phyloP scores from a whole-genome alignment of 345 rosid species.

The Dipteronia sinensis region DNA sequence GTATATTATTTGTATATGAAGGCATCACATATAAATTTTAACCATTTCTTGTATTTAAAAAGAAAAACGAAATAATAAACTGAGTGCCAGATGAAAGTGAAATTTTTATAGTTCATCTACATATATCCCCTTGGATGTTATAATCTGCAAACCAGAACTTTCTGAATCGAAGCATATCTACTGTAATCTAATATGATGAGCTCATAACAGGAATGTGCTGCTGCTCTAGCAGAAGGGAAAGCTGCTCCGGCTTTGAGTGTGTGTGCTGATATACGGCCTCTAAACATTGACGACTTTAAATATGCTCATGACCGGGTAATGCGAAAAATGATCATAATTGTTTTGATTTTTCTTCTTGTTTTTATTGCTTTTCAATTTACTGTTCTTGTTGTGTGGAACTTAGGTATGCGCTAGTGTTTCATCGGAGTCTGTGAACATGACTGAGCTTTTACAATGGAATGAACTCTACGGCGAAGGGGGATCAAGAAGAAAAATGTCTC shows the following conservation, averaged over 20 bases:
- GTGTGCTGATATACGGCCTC: constrained; percentile 68
- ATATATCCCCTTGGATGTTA: background rate
- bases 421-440: constrained; percentile 83
- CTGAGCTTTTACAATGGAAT: constrained; percentile 79
- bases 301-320: constrained; percentile 82
- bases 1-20: background rate
- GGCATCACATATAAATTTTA: background rate
- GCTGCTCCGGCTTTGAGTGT: constrained; percentile 71
- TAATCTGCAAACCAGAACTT: background rate
- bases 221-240: constrained; percentile 75
- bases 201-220: constrained; percentile 63
- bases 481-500: constrained; percentile 73
- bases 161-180: background rate
- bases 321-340: background rate
- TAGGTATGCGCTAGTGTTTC: constrained; percentile 92
- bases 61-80: background rate
- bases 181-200: constrained; percentile 3
- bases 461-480: constrained; percentile 92
- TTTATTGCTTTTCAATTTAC: background rate
- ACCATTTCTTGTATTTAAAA: background rate
- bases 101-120: background rate
- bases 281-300: constrained; percentile 80
- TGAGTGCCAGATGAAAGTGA: background rate
- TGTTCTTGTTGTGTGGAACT: constrained; percentile 16
- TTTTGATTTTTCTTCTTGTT: background rate